Evolutionary conservation across 257 asterid genomes (phyloP), one percentile per base, ranked within the genome.

Genomic region (Gentiana dahurica): DNA sequence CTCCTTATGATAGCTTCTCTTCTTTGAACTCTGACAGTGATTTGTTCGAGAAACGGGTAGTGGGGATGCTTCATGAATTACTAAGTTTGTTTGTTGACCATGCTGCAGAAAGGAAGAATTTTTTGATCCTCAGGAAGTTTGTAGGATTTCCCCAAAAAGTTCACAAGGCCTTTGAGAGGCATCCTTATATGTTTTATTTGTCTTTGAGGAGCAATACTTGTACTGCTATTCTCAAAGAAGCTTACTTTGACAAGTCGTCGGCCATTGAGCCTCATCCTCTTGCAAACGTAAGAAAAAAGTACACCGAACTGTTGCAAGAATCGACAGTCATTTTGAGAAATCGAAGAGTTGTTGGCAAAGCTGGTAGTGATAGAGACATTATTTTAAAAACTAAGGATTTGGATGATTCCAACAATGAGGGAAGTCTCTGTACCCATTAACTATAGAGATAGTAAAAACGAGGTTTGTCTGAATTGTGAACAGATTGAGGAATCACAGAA

Each of bases 121-220:
- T 90, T n/a, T 68, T 87, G 65, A 75, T 81, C 57, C 73, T 84
- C 72, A 80, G 81, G 73, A 82, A 82, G 57, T 65, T 67, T 60
- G 71, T 90, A 60, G 93, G 95, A 3, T 71, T 90, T 70, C 98
- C 98, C 0, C 98, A 90, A 70, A 87, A 84, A 70, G 77, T 84
- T 64, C 94, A 90, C 75, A 84, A 75, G 79, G 95, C 96, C 2
- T 90, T 90, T 9, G 95, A 80, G 79, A 84, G 95, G 79, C 87
- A 87, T 61, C 94, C 98, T 24, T 73, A 75, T 44, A 76, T 84
- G 48, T 90, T 90, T 57, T 81, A 90, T 60, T 49, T 87, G 68
- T 90, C 96, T 3, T 50, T 79, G 62, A 90, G 67, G 82, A 87
- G 82, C 53, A 86, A 79, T 48, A 90, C 95, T 3, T 84, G 95